Conservation (phyloP, 768 basidiomycete genomes). For the Rhodotorula kratochvilovae region DNA sequence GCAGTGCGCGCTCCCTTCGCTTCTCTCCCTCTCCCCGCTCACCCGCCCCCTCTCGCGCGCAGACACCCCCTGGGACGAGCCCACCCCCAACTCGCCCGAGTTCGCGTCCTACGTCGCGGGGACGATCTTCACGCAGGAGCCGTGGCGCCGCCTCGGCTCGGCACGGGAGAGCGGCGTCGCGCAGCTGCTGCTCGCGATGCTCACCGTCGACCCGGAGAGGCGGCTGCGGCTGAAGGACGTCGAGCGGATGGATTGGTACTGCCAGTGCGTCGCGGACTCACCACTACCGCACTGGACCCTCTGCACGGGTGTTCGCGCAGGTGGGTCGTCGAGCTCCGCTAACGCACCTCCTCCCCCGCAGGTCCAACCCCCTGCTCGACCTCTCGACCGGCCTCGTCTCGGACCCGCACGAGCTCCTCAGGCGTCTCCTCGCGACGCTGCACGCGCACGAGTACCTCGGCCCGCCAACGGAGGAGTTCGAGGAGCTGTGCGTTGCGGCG, state of each 20-base stretch:
- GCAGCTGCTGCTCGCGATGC: slow-evolving; percentile 73
- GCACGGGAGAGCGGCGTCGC: slow-evolving; percentile 1
- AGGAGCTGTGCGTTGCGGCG: slow-evolving; percentile 20
- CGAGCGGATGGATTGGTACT: slow-evolving; percentile 66
- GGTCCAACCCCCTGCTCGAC: slow-evolving; percentile 50
- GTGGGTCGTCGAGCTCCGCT: too few relatives aligned
- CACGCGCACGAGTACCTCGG: slow-evolving; percentile 68
- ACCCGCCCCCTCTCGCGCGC: background rate
- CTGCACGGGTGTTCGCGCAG: too few relatives aligned
- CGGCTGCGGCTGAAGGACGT: slow-evolving; percentile 64
- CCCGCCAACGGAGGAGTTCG: slow-evolving; percentile 56
- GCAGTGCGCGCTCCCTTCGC: slow-evolving; percentile 58
- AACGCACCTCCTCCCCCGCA: background rate
- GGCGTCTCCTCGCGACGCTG: slow-evolving; percentile 65
- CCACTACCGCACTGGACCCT: too few relatives aligned
- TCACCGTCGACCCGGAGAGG: slow-evolving; percentile 64
- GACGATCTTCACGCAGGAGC: background rate
- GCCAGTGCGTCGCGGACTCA: slow-evolving; percentile 59
- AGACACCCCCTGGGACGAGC: slow-evolving; percentile 99
- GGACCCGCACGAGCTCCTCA: slow-evolving; percentile 59
- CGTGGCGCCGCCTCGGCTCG: background rate
- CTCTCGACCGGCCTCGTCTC: slow-evolving; percentile 61
- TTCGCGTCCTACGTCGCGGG: slow-evolving; percentile 71
- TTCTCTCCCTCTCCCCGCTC: slow-evolving; percentile 12
- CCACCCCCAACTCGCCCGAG: slow-evolving; percentile 71